phyloP scores from a whole-genome alignment of 176 grass and related monocot genomes.

The Cocos nucifera region DNA sequence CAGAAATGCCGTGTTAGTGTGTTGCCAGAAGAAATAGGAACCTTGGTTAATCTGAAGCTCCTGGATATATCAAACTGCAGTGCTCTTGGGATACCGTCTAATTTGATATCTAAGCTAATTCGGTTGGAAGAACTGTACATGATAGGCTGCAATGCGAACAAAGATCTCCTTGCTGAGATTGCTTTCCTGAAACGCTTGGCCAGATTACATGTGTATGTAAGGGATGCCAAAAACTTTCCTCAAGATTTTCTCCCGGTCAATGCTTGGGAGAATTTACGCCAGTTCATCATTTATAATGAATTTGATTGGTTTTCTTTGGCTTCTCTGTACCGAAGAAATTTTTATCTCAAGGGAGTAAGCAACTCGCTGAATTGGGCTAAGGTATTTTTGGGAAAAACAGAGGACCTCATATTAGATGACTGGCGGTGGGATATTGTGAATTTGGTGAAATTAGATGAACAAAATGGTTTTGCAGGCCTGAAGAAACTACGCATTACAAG shows the following conservation, averaged over 20 bases:
- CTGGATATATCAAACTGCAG: constrained; percentile 18
- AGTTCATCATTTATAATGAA: constrained; percentile 15
- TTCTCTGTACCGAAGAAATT: not conserved
- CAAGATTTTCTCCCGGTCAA: not conserved
- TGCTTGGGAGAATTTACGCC: not conserved
- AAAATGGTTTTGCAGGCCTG: constrained; percentile 8
- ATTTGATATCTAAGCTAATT: constrained; percentile 18
- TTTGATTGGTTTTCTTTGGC: not conserved
- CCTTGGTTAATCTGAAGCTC: constrained; percentile 16
- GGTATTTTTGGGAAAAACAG: constrained; percentile 1
- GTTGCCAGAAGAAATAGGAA: constrained; percentile 12
- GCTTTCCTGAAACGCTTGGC: too few species aligned
- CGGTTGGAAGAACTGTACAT: too few species aligned
- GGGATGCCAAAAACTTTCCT: too few species aligned
- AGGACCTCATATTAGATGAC: constrained; percentile 7
- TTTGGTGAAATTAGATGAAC: not conserved
- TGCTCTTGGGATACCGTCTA: constrained; percentile 1
- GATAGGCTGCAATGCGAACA: too few species aligned
- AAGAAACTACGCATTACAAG: constrained; percentile 13
- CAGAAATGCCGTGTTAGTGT: not conserved
- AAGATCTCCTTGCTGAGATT: too few species aligned
- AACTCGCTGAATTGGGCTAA: not conserved
- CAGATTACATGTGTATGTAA: too few species aligned
- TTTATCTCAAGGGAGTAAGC: constrained; percentile 13
- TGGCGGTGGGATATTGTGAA: constrained; percentile 1